These are phyloP conservation scores for Cercospora beticola DNA, from an alignment of 2,329 filamentous ascomycete genomes.

Conservation along the genomic window DNA sequence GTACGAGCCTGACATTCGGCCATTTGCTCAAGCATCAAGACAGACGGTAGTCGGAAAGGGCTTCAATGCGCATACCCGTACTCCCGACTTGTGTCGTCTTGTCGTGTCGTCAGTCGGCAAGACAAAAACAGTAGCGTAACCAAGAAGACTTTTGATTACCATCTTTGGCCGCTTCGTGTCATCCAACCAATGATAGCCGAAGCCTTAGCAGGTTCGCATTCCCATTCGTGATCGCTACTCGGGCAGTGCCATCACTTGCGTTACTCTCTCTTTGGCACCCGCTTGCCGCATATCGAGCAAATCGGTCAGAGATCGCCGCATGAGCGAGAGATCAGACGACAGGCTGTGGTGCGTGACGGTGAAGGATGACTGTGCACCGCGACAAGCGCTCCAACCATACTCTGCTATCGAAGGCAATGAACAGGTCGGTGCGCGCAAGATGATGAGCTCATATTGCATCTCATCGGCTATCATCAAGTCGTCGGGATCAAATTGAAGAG, in stretches of 20 bases:
- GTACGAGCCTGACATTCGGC: neutral
- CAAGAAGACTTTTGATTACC: neutral
- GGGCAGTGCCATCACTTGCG: neutral
- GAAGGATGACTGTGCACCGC: neutral
- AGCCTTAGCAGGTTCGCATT: neutral
- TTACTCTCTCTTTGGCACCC: neutral
- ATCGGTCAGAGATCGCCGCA: neutral
- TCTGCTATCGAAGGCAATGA: neutral
- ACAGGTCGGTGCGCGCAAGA: neutral
- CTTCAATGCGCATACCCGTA: neutral
- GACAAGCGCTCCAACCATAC: neutral
- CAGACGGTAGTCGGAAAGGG: neutral
- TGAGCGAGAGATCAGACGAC: neutral
- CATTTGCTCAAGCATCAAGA: neutral
- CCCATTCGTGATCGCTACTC: neutral
- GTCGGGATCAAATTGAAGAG: neutral
- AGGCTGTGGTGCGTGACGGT: neutral
- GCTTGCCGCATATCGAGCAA: neutral
- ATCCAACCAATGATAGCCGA: neutral
- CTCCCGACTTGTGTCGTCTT: neutral
- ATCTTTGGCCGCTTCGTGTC: neutral
- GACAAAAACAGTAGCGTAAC: neutral
- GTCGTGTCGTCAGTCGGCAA: neutral
- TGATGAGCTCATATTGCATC: neutral
- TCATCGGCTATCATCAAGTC: neutral